A percentile compares a stretch with the other conserved stretches of the same genome.
Conservation (phyloP, 1,139 yeast genomes). For the Blastobotrys capitulatus region DNA sequence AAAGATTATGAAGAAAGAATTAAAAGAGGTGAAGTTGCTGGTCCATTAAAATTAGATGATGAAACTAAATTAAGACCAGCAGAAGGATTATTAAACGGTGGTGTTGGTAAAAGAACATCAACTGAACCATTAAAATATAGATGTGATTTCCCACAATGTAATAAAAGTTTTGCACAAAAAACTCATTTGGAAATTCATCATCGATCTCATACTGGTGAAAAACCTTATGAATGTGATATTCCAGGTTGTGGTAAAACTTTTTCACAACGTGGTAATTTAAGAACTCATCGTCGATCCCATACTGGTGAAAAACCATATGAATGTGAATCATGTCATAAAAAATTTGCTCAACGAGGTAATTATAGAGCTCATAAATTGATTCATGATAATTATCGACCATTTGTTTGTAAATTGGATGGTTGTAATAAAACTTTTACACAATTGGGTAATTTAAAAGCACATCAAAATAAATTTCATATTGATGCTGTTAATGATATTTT, state of each 20-base stretch:
- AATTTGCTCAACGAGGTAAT: conserved; percentile 91
- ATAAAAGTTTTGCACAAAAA: conserved; percentile 83
- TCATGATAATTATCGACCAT: conserved; percentile 76
- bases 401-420: conserved; percentile 68
- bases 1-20: conserved; percentile 52
- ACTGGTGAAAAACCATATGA: conserved; percentile 87
- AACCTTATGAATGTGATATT: conserved; percentile 62
- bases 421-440: conserved; percentile 88
- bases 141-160: conserved; percentile 59
- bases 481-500: conserved; percentile 64
- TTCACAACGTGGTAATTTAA: conserved; percentile 87
- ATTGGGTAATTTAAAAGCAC: conserved; percentile 87
- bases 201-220: conserved; percentile 75
- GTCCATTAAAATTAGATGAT: conserved; percentile 24
- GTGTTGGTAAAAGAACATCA: conserved; percentile 62
- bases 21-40: conserved; percentile 24
- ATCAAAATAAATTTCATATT: conserved; percentile 83
- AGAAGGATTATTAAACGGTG: conserved; percentile 68
- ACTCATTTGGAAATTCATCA: conserved; percentile 87
- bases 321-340: conserved; percentile 66
- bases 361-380: conserved; percentile 76
- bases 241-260: conserved; percentile 64
- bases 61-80: conserved; percentile 47
- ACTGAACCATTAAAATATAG: conserved; percentile 39
- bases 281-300: conserved; percentile 78